Percentiles rank a stretch among this genome's conserved stretches.
Conservation (phyloP, 2,329 filamentous ascomycete genomes). For the Hymenoscyphus repandus region DNA sequence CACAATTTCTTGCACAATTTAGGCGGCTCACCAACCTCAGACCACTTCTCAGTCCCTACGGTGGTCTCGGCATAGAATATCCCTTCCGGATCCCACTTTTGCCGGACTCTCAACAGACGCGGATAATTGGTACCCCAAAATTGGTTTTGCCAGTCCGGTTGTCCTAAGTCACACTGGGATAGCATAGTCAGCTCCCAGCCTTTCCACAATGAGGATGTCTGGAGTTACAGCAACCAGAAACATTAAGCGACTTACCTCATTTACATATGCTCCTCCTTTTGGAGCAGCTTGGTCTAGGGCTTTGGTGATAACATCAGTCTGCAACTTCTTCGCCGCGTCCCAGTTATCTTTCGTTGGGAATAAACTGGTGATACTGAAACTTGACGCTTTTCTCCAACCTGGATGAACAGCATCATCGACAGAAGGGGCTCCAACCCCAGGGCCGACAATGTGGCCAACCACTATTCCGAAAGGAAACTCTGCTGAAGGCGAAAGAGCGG, state of each 20-base stretch:
- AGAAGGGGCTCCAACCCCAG: slow-evolving; percentile 1
- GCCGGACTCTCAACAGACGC: slow-evolving; percentile 40
- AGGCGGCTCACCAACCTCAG: not conserved
- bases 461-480: slow-evolving; percentile 1
- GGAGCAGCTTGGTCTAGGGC: slow-evolving; percentile 15
- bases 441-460: slow-evolving; percentile 7
- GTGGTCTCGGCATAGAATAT: slow-evolving; percentile 43
- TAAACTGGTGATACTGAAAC: slow-evolving; percentile 3
- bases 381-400: slow-evolving; percentile 1
- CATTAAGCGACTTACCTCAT: slow-evolving; percentile 20
- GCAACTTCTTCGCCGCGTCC: not conserved
- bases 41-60: slow-evolving; percentile 47
- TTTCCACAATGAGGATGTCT: slow-evolving; percentile 26
- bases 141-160: slow-evolving; percentile 36
- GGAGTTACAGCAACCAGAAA: slow-evolving; percentile 11
- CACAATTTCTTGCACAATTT: not conserved
- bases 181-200: not conserved
- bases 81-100: slow-evolving; percentile 40
- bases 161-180: not conserved
- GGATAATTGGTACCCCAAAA: slow-evolving; percentile 44
- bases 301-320: not conserved
- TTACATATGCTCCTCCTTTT: slow-evolving; percentile 7
- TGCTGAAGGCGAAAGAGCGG: not conserved
- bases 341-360: not conserved
- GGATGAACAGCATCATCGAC: slow-evolving; percentile 4